phyloP scores from a whole-genome alignment of 179 eudicot genomes.

The Amaranthus tricolor region DNA sequence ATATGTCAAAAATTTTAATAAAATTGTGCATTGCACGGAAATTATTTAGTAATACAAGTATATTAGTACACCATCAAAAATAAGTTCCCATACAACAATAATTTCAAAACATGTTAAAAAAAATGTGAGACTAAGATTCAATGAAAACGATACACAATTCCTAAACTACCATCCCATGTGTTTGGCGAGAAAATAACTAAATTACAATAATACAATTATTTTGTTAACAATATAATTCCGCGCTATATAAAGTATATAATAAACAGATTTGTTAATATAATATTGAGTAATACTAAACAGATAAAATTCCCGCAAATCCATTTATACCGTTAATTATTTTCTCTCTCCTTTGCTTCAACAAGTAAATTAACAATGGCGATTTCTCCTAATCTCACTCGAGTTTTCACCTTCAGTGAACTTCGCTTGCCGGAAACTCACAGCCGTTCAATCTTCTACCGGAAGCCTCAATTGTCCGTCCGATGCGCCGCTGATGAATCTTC shows the following conservation, averaged over 20 bases:
- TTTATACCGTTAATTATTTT: background rate
- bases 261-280: background rate
- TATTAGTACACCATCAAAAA: too few species aligned
- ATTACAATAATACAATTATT: too few species aligned
- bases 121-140: background rate
- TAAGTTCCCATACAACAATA: too few species aligned
- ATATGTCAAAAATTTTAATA: too few species aligned
- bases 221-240: too few species aligned
- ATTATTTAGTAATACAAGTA: too few species aligned
- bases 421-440: conserved; percentile 33
- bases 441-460: conserved; percentile 33
- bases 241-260: background rate
- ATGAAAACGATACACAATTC: background rate
- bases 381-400: conserved; percentile 47
- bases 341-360: conserved; percentile 10
- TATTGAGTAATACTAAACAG: background rate
- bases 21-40: too few species aligned
- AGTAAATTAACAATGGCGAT: conserved; percentile 47
- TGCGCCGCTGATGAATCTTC: conserved; percentile 51
- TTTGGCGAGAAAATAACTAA: background rate
- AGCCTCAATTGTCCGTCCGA: conserved; percentile 44
- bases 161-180: conserved; percentile 7
- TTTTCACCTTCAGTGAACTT: conserved; percentile 39
- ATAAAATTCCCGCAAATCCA: conserved; percentile 15
- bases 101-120: too few species aligned